phyloP scores from a whole-genome alignment of 140 eudicot species.

The Ambrosia hybrid region DNA sequence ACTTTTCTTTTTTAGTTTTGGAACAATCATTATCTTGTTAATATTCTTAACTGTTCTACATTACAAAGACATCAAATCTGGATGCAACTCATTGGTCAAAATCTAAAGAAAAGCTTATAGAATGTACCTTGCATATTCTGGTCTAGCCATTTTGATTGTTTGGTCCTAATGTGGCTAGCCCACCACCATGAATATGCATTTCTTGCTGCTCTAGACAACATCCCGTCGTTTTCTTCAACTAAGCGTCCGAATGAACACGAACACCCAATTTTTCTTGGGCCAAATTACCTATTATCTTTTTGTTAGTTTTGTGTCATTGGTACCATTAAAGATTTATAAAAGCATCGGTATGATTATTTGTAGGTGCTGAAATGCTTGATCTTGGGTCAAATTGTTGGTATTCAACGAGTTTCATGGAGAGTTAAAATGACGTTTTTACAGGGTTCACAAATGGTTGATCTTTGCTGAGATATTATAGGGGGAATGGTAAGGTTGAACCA shows the following conservation, averaged over 20 bases:
- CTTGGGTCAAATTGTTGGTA: conserved; percentile 17
- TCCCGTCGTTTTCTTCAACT: conserved; percentile 15
- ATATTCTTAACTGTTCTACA: too few species aligned
- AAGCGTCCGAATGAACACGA: not conserved
- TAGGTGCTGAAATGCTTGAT: conserved; percentile 4
- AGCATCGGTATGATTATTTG: not conserved
- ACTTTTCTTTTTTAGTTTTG: too few species aligned
- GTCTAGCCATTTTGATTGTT: conserved; percentile 78
- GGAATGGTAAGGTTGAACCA: conserved; percentile 1
- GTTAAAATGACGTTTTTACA: not conserved
- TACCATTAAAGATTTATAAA: not conserved
- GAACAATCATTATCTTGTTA: too few species aligned
- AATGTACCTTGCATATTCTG: conserved; percentile 53
- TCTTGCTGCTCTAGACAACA: conserved; percentile 65
- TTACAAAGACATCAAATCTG: too few species aligned
- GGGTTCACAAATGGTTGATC: conserved; percentile 16
- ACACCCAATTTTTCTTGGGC: not conserved
- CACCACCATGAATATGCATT: conserved; percentile 88
- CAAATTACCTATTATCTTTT: not conserved
- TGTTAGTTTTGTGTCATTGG: not conserved
- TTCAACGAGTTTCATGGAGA: conserved; percentile 9
- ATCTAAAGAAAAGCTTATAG: not conserved
- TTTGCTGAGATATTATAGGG: conserved; percentile 1
- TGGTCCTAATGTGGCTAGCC: conserved; percentile 75
- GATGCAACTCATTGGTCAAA: not conserved